phyloP scores from a whole-genome alignment of 768 basidiomycete species.

The Suillus tomentosus region DNA sequence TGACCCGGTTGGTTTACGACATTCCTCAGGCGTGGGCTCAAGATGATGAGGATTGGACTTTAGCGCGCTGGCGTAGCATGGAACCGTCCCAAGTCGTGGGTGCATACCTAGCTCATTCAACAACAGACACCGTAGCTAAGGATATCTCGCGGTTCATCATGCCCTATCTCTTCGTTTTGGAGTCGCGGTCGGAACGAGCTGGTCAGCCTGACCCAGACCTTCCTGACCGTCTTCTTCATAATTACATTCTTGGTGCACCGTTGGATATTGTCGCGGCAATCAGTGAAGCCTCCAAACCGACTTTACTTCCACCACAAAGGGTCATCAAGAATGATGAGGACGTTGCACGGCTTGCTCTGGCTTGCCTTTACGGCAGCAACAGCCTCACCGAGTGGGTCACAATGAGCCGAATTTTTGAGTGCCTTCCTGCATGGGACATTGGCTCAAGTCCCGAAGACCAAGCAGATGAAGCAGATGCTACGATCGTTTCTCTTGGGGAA shows the following conservation, averaged over 20 bases:
- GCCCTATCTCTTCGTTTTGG: slow-evolving; percentile 92
- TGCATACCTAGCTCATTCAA: slow-evolving; percentile 78
- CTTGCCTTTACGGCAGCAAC: slow-evolving; percentile 84
- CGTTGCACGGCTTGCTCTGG: slow-evolving; percentile 82
- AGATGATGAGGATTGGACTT: slow-evolving; percentile 68
- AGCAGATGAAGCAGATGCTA: slow-evolving; percentile 79
- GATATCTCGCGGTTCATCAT: slow-evolving; percentile 80
- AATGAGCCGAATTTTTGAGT: slow-evolving; percentile 95
- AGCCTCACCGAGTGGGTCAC: slow-evolving; percentile 71
- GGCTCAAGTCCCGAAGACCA: slow-evolving; percentile 56
- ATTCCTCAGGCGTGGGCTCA: slow-evolving; percentile 46
- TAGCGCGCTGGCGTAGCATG: slow-evolving; percentile 73
- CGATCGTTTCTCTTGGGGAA: slow-evolving; percentile 74
- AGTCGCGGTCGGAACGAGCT: slow-evolving; percentile 81
- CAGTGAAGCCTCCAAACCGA: slow-evolving; percentile 92
- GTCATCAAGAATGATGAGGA: slow-evolving; percentile 83
- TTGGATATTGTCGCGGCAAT: slow-evolving; percentile 71
- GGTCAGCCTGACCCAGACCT: slow-evolving; percentile 69
- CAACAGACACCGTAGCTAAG: slow-evolving; percentile 58
- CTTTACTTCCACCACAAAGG: slow-evolving; percentile 66
- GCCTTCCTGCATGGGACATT: slow-evolving; percentile 88
- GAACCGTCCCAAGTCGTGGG: slow-evolving; percentile 62
- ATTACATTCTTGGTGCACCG: slow-evolving; percentile 70
- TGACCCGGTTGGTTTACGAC: slow-evolving; percentile 88
- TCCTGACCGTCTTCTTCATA: slow-evolving; percentile 65